Conservation (phyloP, 2,329 filamentous ascomycete species). For the Paramyrothecium sp. region DNA sequence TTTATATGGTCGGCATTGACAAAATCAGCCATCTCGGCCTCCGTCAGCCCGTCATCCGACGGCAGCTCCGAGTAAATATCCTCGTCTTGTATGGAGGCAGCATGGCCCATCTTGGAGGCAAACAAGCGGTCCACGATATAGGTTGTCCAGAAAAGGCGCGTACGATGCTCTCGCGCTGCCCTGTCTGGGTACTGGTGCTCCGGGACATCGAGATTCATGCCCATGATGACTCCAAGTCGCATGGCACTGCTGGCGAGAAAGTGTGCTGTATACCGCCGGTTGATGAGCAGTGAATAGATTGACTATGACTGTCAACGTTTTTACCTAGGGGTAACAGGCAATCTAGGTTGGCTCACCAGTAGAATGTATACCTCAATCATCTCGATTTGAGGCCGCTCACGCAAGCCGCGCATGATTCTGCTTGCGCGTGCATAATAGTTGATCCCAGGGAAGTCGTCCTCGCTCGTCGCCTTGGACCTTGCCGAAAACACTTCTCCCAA, state of each 20-base stretch:
- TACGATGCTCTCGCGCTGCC: conserved; percentile 34
- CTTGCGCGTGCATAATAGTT: conserved; percentile 40
- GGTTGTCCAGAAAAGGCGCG: conserved; percentile 41
- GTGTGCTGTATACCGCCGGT: conserved; percentile 42
- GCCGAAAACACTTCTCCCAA: conserved; percentile 45
- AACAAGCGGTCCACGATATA: conserved; percentile 46
- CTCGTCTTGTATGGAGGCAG: conserved; percentile 45
- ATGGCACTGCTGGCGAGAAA: conserved; percentile 42
- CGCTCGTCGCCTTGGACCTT: conserved; percentile 26
- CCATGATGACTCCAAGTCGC: conserved; percentile 40
- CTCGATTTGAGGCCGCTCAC: conserved; percentile 41
- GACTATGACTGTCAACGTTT: conserved; percentile 23
- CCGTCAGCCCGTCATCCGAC: conserved; percentile 26
- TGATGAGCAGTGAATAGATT: conserved; percentile 41
- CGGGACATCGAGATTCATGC: conserved; percentile 37
- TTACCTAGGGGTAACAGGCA: not conserved
- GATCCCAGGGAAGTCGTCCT: conserved; percentile 38
- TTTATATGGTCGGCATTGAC: conserved; percentile 26
- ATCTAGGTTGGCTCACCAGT: conserved; percentile 29
- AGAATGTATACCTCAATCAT: conserved; percentile 41
- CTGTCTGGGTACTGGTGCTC: conserved; percentile 37
- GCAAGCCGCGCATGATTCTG: conserved; percentile 33
- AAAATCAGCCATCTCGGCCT: conserved; percentile 23
- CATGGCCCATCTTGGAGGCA: conserved; percentile 46
- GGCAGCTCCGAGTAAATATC: conserved; percentile 45